Evolutionary conservation across 78 protist species (phyloP).

Genomic region (Bodo saltans): DNA sequence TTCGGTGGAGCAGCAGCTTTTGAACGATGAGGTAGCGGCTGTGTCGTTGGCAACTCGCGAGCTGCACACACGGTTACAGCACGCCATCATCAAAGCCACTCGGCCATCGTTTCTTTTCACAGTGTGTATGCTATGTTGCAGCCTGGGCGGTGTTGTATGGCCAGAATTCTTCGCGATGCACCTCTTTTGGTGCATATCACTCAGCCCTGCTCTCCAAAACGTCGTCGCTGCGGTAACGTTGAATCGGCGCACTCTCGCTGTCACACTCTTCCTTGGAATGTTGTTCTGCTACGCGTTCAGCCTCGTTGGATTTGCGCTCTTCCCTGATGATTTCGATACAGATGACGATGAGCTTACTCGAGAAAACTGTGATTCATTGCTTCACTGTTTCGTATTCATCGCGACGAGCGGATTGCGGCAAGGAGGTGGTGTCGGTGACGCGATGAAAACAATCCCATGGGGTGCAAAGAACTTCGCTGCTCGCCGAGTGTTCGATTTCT

Average conservation of each 20-base stretch:
- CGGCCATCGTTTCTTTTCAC: too few relatives aligned
- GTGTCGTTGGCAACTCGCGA: too few relatives aligned
- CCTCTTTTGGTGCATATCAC: not conserved
- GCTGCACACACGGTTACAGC: too few relatives aligned
- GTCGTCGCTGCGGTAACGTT: constrained; percentile 20
- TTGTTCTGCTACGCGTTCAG: not conserved
- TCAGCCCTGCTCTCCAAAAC: not conserved
- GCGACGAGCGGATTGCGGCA: not conserved
- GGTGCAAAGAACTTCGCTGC: not conserved
- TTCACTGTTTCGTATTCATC: constrained; percentile 2
- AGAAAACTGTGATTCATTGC: not conserved
- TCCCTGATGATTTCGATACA: constrained; percentile 6
- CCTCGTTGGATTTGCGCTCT: constrained; percentile 7
- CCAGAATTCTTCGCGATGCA: not conserved
- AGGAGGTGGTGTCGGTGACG: constrained; percentile 31
- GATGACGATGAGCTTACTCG: not conserved
- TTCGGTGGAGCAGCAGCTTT: too few relatives aligned
- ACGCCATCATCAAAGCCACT: too few relatives aligned
- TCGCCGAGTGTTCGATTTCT: constrained; percentile 8
- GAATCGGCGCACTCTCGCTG: not conserved
- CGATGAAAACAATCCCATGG: not conserved
- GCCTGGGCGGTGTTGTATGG: not conserved
- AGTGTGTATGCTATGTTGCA: too few relatives aligned
- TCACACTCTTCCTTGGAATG: constrained; percentile 19
- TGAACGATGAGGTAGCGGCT: too few relatives aligned